Conservation (phyloP, 163 green algal species). For the Picocystis sp. region DNA sequence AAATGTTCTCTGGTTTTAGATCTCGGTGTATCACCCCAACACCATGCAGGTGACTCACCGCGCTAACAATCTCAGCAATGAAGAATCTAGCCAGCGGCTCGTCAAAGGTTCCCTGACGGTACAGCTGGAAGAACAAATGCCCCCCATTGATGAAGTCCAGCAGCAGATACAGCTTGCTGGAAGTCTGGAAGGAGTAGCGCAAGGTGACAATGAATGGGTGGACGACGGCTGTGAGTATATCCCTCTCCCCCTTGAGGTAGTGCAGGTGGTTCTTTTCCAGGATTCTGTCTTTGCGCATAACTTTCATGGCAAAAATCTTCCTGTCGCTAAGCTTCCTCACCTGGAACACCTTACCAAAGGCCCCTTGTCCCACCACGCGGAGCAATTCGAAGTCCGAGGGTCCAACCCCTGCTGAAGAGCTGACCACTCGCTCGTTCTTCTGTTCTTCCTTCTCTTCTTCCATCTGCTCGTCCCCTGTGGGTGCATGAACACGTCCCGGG, state of each 20-base stretch:
- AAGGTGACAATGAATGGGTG: conserved; percentile 96
- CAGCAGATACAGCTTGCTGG: conserved; percentile 88
- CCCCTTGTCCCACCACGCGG: conserved; percentile 80
- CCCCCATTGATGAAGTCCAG: conserved; percentile 96
- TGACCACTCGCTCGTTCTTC: no score
- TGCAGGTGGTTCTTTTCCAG: conserved; percentile 74
- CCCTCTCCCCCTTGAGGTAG: conserved; percentile 76
- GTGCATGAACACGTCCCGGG: no score
- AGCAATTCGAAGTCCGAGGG: conserved; percentile 82
- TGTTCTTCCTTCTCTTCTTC: no score
- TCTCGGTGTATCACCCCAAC: conserved; percentile 63
- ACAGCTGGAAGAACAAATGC: conserved; percentile 95
- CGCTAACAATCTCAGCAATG: conserved; percentile 82
- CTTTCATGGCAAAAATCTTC: conserved; percentile 88
- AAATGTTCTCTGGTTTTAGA: conserved; percentile 95
- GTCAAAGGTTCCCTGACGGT: conserved; percentile 70
- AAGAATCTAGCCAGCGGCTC: conserved; percentile 76
- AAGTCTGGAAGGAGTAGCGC: conserved; percentile 80
- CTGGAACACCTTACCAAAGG: conserved; percentile 93
- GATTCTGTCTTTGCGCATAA: conserved; percentile 85
- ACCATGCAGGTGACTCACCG: conserved; percentile 79
- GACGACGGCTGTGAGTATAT: conserved; percentile 73
- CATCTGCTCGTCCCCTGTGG: no score
- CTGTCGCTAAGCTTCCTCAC: conserved; percentile 58
- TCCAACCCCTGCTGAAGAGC: background rate